A percentile compares a stretch with the other conserved stretches of the same genome.
Conservation (phyloP, 768 basidiomycete genomes). For the Rhodotorula kratochvilovae region DNA sequence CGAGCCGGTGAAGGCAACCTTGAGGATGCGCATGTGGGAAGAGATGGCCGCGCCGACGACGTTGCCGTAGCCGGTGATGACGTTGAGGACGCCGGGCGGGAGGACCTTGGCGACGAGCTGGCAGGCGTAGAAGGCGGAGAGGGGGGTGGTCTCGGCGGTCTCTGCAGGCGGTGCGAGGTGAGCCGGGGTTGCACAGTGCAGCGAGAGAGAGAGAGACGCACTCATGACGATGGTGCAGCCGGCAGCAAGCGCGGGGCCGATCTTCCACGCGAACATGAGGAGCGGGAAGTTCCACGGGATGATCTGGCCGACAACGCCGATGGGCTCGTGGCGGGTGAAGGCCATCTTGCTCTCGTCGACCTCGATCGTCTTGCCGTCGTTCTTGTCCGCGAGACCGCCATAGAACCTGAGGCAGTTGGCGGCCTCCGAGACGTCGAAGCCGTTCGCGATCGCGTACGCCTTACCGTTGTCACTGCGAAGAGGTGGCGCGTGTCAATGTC, state of each 20-base stretch:
- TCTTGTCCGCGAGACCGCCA: slow-evolving; percentile 85
- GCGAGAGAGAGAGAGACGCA: too few relatives aligned
- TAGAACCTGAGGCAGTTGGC: slow-evolving; percentile 59
- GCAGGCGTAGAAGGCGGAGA: slow-evolving; percentile 42
- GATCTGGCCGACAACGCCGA: slow-evolving; percentile 50
- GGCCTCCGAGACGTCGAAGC: slow-evolving; percentile 46
- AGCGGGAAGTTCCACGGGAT: slow-evolving; percentile 37
- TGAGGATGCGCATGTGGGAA: slow-evolving; percentile 53
- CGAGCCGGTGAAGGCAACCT: slow-evolving; percentile 77
- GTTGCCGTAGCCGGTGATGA: slow-evolving; percentile 67
- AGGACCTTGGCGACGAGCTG: slow-evolving; percentile 60
- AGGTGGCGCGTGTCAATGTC: too few relatives aligned
- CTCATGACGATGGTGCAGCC: slow-evolving; percentile 72
- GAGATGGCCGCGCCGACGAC: slow-evolving; percentile 67
- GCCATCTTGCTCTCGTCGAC: slow-evolving; percentile 58
- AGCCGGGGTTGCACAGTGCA: too few relatives aligned
- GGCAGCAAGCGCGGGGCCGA: slow-evolving; percentile 69
- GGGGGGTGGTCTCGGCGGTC: slow-evolving; percentile 43
- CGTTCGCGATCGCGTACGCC: slow-evolving; percentile 41
- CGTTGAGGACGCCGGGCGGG: slow-evolving; percentile 61
- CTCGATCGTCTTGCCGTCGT: slow-evolving; percentile 63
- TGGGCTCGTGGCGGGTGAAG: slow-evolving; percentile 67
- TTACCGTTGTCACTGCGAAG: slow-evolving; percentile 4
- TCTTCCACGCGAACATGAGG: slow-evolving; percentile 63
- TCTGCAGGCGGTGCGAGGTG: neutral